Conservation (phyloP, 176 grass and related monocot genomes). For the barley (Hordeum vulgare) region DNA sequence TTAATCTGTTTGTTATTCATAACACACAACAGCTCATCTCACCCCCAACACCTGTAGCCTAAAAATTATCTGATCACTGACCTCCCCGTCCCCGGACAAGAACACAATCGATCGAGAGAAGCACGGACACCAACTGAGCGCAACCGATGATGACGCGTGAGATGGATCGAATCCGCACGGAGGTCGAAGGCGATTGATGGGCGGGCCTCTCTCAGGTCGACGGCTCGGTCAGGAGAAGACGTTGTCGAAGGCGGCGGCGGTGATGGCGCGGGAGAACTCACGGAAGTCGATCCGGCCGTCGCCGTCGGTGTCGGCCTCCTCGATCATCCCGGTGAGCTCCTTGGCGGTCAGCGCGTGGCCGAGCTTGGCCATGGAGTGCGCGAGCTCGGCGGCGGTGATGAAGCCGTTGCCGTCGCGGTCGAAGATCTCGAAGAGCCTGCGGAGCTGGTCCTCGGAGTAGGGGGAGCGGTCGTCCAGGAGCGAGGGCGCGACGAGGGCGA, state of each 20-base stretch:
- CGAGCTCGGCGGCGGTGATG: constrained; percentile 97
- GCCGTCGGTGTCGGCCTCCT: constrained; percentile 86
- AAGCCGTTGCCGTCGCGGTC: constrained; percentile 87
- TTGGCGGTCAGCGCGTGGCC: constrained; percentile 73
- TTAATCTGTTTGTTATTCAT: constrained; percentile 24
- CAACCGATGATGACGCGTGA: background rate
- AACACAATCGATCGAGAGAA: background rate
- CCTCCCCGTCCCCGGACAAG: background rate
- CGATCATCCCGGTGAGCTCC: constrained; percentile 96
- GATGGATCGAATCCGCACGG: background rate
- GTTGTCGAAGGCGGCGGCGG: constrained; percentile 73
- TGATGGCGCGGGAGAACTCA: constrained; percentile 92
- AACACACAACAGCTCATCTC: constrained; percentile 2
- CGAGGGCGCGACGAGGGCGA: constrained; percentile 65
- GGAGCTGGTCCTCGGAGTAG: constrained; percentile 82
- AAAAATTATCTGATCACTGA: constrained; percentile 16
- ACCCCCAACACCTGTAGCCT: constrained; percentile 19
- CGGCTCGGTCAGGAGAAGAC: constrained; percentile 50
- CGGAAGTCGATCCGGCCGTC: constrained; percentile 79
- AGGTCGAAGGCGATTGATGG: background rate
- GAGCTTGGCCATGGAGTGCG: constrained; percentile 91
- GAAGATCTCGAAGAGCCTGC: constrained; percentile 63
- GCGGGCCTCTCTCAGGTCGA: background rate
- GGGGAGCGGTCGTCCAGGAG: constrained; percentile 59
- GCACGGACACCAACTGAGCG: background rate